phyloP scores from a whole-genome alignment of 2,329 filamentous ascomycete species.

The Talaromyces islandicus region DNA sequence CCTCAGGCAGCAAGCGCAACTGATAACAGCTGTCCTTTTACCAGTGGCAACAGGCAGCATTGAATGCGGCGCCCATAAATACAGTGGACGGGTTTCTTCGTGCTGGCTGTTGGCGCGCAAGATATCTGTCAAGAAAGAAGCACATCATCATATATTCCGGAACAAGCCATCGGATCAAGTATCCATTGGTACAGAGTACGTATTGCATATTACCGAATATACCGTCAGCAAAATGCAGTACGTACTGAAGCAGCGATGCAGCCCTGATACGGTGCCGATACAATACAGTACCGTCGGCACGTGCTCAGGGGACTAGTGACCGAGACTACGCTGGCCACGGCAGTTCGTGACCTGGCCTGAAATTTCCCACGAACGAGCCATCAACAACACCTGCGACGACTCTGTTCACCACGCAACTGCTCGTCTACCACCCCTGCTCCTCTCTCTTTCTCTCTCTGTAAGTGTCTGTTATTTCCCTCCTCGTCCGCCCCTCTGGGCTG shows the following conservation, averaged over 20 bases:
- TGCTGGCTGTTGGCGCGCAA: background rate
- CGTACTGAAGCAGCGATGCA: background rate
- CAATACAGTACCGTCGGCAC: background rate
- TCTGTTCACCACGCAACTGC: background rate
- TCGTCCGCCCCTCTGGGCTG: background rate
- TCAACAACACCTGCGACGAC: conserved; percentile 1
- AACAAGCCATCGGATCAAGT: background rate
- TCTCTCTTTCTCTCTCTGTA: background rate
- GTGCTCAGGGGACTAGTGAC: conserved; percentile 19
- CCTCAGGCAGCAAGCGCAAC: background rate
- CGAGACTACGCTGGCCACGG: conserved; percentile 32
- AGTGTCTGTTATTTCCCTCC: background rate
- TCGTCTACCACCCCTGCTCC: background rate
- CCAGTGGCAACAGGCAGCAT: background rate
- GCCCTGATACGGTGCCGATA: background rate
- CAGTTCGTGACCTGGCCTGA: conserved; percentile 31
- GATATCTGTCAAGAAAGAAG: background rate
- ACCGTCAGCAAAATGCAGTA: too few relatives aligned
- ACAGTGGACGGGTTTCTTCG: background rate
- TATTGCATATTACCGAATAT: background rate
- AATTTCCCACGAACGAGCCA: conserved; percentile 15
- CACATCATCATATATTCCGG: background rate
- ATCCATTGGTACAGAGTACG: background rate
- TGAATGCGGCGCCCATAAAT: background rate
- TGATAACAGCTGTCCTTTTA: background rate